Conservation (phyloP, 768 basidiomycete genomes). For the Sporobolomyces roseus region DNA sequence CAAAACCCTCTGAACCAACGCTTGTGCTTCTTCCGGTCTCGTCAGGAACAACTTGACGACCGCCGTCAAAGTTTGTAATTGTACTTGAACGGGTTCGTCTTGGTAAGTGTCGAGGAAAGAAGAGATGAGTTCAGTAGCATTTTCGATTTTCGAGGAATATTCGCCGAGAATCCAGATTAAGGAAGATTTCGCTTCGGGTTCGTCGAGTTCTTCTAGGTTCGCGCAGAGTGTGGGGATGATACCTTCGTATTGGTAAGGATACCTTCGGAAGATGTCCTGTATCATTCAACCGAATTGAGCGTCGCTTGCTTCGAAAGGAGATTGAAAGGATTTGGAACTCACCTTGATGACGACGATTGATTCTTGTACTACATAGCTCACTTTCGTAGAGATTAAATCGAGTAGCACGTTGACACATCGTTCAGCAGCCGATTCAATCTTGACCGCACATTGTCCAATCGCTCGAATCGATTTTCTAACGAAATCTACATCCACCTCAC, state of each 20-base stretch:
- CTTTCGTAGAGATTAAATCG: constrained; percentile 84
- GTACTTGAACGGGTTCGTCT: constrained; percentile 63
- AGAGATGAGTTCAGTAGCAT: constrained; percentile 84
- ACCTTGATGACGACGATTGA: constrained; percentile 99
- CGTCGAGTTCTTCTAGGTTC: constrained; percentile 92
- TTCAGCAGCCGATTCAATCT: constrained; percentile 87
- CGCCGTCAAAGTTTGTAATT: constrained; percentile 67
- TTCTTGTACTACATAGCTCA: constrained; percentile 97
- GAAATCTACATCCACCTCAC: constrained; percentile 97
- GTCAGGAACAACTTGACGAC: constrained; percentile 95
- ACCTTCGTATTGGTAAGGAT: constrained; percentile 92
- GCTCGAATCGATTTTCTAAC: constrained; percentile 91
- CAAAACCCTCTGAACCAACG: constrained; percentile 82
- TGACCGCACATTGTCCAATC: constrained; percentile 92
- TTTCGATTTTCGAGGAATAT: constrained; percentile 95
- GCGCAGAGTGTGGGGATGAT: constrained; percentile 92
- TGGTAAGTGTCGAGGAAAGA: constrained; percentile 88
- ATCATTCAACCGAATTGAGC: background rate
- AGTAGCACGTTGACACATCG: constrained; percentile 89
- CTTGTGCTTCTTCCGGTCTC: constrained; percentile 89
- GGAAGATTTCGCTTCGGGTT: constrained; percentile 96
- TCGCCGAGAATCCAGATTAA: constrained; percentile 99
- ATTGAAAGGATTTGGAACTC: background rate
- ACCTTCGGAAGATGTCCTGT: constrained; percentile 97
- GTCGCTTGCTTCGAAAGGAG: background rate